Evolutionary conservation across 2,329 filamentous ascomycete species (phyloP), one percentile per base, ranked within the genome.

Genomic region (Microascus cirrosus): DNA sequence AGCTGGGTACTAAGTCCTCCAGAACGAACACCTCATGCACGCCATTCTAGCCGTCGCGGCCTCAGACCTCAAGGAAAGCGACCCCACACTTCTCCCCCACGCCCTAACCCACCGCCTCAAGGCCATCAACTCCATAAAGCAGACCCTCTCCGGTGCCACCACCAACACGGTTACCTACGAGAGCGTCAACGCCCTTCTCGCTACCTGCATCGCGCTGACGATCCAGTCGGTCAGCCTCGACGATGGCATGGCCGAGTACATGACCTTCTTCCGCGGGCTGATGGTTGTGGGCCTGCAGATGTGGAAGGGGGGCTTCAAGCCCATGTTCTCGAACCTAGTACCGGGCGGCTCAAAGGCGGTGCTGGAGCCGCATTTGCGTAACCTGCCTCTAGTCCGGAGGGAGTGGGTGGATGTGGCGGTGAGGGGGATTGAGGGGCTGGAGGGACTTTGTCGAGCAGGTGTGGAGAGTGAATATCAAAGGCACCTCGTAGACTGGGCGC

Each of bases 1-100:
- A n/a, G n/a, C n/a, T n/a, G n/a, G n/a, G 61, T 55, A 65, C 45
- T 35, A 20, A 58, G 22, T 58, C 18, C 13, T 42, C 6, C 18
- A 84, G 78, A 77, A 86, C 62, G 81, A 85, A 58, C 86, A 83
- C 59, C 74, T 87, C 11, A 86, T 89, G 80, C 85, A 89, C 66
- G 83, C 85, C 5, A 84, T 89, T 55, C 76, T 87, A 0, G 84
- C 84, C 13, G 77, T 87, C 60, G 77, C 85, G 1, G 86, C 86
- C 34, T 87, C 85, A 0, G 82, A 88, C 61, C 75, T 89, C 6
- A 76, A 73, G 0, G 81, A n/a, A n/a, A n/a, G n/a, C n/a, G n/a
- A 80, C 59, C 67, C 75, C 1, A 75, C 74, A 60, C 76, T 87
- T n/a, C 68, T 77, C 13, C 72, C 77, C 15, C 76, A 79, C 35